Base-by-base conservation (phyloP, 2,329 filamentous ascomycete species). In the Albophoma yamanashiensis region DNA sequence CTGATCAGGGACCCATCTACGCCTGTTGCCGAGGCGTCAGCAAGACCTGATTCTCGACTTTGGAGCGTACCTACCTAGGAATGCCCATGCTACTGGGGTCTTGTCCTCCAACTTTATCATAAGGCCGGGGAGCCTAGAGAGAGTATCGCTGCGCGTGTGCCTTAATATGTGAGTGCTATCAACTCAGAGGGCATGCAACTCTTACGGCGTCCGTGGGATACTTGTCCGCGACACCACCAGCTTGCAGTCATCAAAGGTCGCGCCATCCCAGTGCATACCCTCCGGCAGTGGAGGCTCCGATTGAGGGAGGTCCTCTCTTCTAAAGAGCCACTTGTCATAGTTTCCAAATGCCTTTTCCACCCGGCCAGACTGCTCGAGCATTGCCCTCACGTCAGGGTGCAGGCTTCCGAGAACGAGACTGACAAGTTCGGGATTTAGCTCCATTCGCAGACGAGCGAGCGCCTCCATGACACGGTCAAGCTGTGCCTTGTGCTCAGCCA, bases 31-130 rank as follows among this genome's bases (percentile, higher is more conserved):
- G 20, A 4, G 4, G 11, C 8, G 20, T 22, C 8, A 52, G 36
- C 40, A 22, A 39, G 42, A 25, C 3, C 22, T 31, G n/a, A 4
- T 12, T 20, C 20, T 47, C n/a, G 17, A 22, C 12, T 22, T 34
- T 53, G 14, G 40, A 38, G 20, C 22, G 11, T 3, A 56, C 64
- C 38, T 59, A 76, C 79, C 78, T 5, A 84, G 68, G 57, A 90
- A 88, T 0, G 80, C 82, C 88, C 88, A 91, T 0, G 86, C 83
- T 6, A 89, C 73, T 0, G 81, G 78, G 1, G 73, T 78, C 1
- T 75, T 77, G 22, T 80, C 76, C 1, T 70, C 67, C 0, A 75
- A 67, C 58, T 79, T 78, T 25, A 85, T 71, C 1, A 76, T 74
- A 43, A 76, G 69, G 62, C 76, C 82, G 2, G 80, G 80, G 50